These are phyloP conservation scores for Labyrinthula sp. DNA, from an alignment of 352 stramenopile species.

Conservation along the genomic window DNA sequence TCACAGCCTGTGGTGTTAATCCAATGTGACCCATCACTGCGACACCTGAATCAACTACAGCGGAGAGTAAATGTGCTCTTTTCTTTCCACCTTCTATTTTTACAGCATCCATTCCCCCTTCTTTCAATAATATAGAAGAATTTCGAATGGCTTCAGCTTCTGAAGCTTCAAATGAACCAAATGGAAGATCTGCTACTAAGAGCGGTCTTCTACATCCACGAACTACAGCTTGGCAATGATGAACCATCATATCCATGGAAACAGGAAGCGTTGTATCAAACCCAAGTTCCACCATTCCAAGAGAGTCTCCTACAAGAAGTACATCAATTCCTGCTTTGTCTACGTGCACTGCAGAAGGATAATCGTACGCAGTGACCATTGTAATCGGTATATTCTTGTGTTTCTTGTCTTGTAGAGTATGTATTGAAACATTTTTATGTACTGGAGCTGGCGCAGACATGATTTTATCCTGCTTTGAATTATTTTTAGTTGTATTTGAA, in stretches of 20 bases:
- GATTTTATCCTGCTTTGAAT: slow-evolving; percentile 11
- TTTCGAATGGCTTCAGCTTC: background rate
- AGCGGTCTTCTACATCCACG: slow-evolving; percentile 58
- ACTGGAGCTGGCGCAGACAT: slow-evolving; percentile 15
- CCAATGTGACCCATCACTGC: slow-evolving; percentile 93
- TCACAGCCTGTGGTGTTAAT: slow-evolving; percentile 80
- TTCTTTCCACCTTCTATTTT: slow-evolving; percentile 88
- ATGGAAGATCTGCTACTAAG: slow-evolving; percentile 91
- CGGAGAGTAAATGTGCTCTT: slow-evolving; percentile 42
- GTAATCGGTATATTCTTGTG: slow-evolving; percentile 82
- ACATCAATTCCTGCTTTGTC: slow-evolving; percentile 90
- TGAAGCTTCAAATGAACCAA: slow-evolving; percentile 75
- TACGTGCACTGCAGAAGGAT: slow-evolving; percentile 78
- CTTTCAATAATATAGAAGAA: no score
- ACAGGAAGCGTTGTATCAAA: slow-evolving; percentile 56
- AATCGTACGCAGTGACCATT: slow-evolving; percentile 98
- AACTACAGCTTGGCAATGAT: slow-evolving; percentile 84
- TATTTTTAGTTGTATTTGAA: no score
- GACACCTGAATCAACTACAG: slow-evolving; percentile 51
- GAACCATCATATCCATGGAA: slow-evolving; percentile 90
- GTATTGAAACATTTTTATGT: slow-evolving; percentile 37
- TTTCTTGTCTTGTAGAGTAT: slow-evolving; percentile 54
- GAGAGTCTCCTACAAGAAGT: slow-evolving; percentile 76
- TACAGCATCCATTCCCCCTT: slow-evolving; percentile 84
- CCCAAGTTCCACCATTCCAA: slow-evolving; percentile 73